A percentile compares a stretch with the other conserved stretches of the same genome.
Evolutionary conservation across 768 basidiomycete genomes (phyloP).

Genomic region (Cystofilobasidium capitatum): DNA sequence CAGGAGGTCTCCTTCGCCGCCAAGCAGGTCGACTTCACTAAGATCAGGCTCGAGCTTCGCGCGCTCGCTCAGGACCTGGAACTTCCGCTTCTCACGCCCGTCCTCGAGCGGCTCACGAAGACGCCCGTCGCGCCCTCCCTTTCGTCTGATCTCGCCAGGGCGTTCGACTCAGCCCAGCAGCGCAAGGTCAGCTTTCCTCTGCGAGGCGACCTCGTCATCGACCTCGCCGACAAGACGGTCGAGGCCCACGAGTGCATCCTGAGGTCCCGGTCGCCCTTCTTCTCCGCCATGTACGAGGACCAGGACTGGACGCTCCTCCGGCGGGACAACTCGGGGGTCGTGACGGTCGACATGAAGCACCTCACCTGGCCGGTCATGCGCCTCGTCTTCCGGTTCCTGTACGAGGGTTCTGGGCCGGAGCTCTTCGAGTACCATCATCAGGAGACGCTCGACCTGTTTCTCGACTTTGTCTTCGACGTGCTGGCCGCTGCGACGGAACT

Average conservation of each 20-base stretch:
- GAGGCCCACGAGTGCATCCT: conserved; percentile 61
- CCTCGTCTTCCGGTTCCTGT: conserved; percentile 65
- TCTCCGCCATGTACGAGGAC: conserved; percentile 72
- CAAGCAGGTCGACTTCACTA: conserved; percentile 40
- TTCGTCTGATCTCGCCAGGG: conserved; percentile 45
- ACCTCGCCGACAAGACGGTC: conserved; percentile 58
- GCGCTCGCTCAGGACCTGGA: conserved; percentile 52
- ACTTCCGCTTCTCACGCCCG: conserved; percentile 49
- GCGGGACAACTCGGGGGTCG: conserved; percentile 47
- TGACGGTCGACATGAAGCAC: conserved; percentile 64
- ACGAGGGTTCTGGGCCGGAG: conserved; percentile 57
- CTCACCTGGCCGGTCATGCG: conserved; percentile 62
- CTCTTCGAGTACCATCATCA: conserved; percentile 66
- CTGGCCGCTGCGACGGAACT: conserved; percentile 81
- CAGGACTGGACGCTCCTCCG: conserved; percentile 66
- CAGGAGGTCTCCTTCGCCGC: conserved; percentile 40
- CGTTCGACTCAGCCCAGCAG: conserved; percentile 43
- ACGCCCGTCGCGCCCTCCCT: conserved; percentile 48
- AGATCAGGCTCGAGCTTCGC: conserved; percentile 57
- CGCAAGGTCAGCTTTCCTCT: conserved; percentile 1
- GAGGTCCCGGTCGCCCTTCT: conserved; percentile 73
- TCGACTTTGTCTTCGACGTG: conserved; percentile 80
- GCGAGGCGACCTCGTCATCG: conserved; percentile 55
- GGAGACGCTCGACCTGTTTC: conserved; percentile 57
- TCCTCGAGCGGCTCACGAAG: conserved; percentile 57